A percentile compares a stretch with the other conserved stretches of the same genome.
phyloP scores from a whole-genome alignment of 306 rosid genomes.

The Oxytropis ochrocephala region DNA sequence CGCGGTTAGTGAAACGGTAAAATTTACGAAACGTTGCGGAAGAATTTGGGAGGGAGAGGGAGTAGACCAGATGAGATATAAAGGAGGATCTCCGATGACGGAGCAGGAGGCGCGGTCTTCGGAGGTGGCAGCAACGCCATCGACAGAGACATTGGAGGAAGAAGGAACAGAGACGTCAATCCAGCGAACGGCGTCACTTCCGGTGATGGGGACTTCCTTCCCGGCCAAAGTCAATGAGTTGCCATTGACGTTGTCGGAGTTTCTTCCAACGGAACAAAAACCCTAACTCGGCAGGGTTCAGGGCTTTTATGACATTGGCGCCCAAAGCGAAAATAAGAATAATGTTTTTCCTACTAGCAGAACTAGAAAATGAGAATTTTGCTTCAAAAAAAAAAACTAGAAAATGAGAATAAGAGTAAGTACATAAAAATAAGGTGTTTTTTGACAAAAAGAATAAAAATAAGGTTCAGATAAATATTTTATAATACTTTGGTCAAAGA shows the following conservation, averaged over 20 bases:
- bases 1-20: neutral
- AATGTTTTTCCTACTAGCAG: neutral
- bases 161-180: slow-evolving; percentile 50
- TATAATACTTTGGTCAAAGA: too few species aligned
- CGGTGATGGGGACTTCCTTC: slow-evolving; percentile 67
- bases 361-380: too few species aligned
- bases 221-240: slow-evolving; percentile 45
- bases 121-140: slow-evolving; percentile 21
- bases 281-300: slow-evolving; percentile 24
- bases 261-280: slow-evolving; percentile 16
- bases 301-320: slow-evolving; percentile 19
- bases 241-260: slow-evolving; percentile 38
- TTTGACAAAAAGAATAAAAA: too few species aligned
- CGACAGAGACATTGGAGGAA: slow-evolving; percentile 25
- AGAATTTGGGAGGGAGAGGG: slow-evolving; percentile 14
- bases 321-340: slow-evolving; percentile 10
- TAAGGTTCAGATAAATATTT: too few species aligned
- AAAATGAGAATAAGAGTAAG: too few species aligned
- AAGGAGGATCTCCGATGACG: slow-evolving; percentile 56
- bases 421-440: too few species aligned
- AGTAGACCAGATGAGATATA: slow-evolving; percentile 56
- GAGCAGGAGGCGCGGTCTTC: slow-evolving; percentile 60
- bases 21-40: neutral
- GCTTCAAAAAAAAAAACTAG: too few species aligned
- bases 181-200: slow-evolving; percentile 66